These are phyloP conservation scores for Anthracocystis panici-leucophaei DNA, from an alignment of 1,284 basidiomycete species.

Conservation along the genomic window DNA sequence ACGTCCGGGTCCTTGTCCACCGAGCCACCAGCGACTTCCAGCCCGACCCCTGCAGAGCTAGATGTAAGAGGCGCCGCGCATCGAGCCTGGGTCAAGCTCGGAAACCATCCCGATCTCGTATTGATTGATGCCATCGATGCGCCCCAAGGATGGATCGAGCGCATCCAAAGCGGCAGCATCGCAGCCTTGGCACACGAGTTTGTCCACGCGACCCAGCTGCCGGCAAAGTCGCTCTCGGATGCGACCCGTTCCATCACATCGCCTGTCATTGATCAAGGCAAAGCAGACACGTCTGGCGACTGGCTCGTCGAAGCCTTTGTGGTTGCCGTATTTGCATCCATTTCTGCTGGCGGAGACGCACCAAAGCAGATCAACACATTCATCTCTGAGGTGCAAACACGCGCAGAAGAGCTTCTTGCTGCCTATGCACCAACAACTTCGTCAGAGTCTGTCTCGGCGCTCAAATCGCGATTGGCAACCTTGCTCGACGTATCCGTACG, in stretches of 20 bases:
- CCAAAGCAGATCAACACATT: slow-evolving; percentile 9
- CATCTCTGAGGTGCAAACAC: slow-evolving; percentile 20
- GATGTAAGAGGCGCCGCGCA: slow-evolving; percentile 7
- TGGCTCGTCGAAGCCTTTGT: slow-evolving; percentile 21
- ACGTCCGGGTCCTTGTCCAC: slow-evolving; percentile 2
- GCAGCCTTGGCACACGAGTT: slow-evolving; percentile 64
- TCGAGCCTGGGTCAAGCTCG: slow-evolving; percentile 46
- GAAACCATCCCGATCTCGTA: slow-evolving; percentile 55
- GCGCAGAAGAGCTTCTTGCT: slow-evolving; percentile 15
- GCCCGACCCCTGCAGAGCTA: background rate
- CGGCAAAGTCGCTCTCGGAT: background rate
- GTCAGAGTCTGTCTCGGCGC: background rate
- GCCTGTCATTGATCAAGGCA: slow-evolving; percentile 7
- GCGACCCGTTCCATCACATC: slow-evolving; percentile 20
- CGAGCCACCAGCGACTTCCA: slow-evolving; percentile 13
- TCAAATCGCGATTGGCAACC: slow-evolving; percentile 25
- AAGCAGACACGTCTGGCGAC: background rate
- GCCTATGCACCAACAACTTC: background rate
- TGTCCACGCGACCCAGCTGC: slow-evolving; percentile 61
- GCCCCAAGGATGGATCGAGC: slow-evolving; percentile 54
- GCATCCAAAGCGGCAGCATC: slow-evolving; percentile 54
- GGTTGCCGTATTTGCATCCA: slow-evolving; percentile 17
- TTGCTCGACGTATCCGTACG: slow-evolving; percentile 24
- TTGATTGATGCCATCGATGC: slow-evolving; percentile 37
- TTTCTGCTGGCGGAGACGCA: slow-evolving; percentile 3